Evolutionary conservation across 2,329 filamentous ascomycete species (phyloP), one percentile per base, ranked within the genome.

Genomic region (Botrytis hyacinthi): DNA sequence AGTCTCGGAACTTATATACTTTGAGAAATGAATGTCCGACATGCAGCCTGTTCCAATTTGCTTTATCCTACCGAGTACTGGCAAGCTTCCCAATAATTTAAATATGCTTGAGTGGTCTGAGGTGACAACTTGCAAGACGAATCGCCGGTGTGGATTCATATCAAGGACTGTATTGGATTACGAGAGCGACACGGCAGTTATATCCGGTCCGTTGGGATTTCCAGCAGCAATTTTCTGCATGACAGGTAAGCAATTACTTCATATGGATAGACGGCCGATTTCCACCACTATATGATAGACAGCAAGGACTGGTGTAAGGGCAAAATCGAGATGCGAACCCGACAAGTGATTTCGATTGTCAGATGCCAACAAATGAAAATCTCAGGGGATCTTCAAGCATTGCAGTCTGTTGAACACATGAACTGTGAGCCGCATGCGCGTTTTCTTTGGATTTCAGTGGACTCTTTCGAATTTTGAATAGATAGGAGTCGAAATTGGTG

Each of bases 91-190:
- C 35, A 54, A 57, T 37, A 57, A 68, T 42, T 16, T 32, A 57
- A 57, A 54, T 26, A 37, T 37, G 44, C 26, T 37, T 48, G 20
- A 66, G 18, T 51, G 48, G 26, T 48, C 37, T 40, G 10, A 18
- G 48, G 9, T 29, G 35, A 35, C 66, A 57, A 68, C 16, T 22
- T n/a, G 48, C 48, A 57, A 54, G 65, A 68, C 22, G 35, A 54
- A n/a, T 54, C 46, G 32, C n/a, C 26, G 5, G 35, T 68, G 48
- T 57, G 66, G 66, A 42, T 57, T 68, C 66, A 68, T 68, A 48
- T 42, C 35, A 42, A 29, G 48, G 46, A 42, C 26, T n/a, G 26
- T 35, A 57, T 68, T 68, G 48, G 35, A 68, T 57, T 35, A 22
- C 9, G 18, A 42, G 35, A 42, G 26, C 12, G 16, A 37, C 16